These are phyloP conservation scores for Apiospora koreana DNA, from an alignment of 2,329 filamentous ascomycete species.

Conservation along the genomic window DNA sequence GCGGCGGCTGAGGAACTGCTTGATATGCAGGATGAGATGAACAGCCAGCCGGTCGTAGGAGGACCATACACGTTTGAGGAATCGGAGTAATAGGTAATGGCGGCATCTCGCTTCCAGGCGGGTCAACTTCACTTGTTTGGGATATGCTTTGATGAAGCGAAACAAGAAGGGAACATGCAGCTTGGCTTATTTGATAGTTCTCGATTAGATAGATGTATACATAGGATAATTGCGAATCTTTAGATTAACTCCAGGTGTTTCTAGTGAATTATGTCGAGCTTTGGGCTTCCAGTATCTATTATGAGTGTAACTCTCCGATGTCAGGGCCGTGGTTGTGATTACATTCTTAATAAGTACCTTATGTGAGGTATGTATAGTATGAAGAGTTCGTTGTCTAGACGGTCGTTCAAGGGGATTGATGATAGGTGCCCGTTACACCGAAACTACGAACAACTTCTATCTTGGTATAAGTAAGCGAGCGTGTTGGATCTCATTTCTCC, in stretches of 20 bases:
- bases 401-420: too few relatives aligned
- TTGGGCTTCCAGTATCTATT: background rate
- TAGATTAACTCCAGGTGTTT: background rate
- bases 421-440: too few relatives aligned
- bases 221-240: background rate
- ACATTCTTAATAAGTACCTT: too few relatives aligned
- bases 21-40: constrained; percentile 1
- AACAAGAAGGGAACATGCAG: background rate
- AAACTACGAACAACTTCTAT: too few relatives aligned
- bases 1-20: constrained; percentile 22
- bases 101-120: background rate
- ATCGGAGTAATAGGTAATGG: background rate
- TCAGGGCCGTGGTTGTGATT: too few relatives aligned
- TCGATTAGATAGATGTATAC: background rate
- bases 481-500: too few relatives aligned
- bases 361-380: too few relatives aligned
- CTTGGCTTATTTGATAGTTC: constrained; percentile 1
- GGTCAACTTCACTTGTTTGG: background rate
- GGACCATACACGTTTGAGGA: background rate
- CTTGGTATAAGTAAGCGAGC: too few relatives aligned
- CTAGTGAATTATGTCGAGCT: background rate
- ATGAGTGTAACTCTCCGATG: background rate
- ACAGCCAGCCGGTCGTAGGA: background rate
- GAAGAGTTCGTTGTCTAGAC: background rate
- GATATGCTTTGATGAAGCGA: background rate